Percentiles rank a stretch among this genome's conserved stretches.
Evolutionary conservation across 106 monocot species (phyloP).

Genomic region (Dioscorea dumetorum): DNA sequence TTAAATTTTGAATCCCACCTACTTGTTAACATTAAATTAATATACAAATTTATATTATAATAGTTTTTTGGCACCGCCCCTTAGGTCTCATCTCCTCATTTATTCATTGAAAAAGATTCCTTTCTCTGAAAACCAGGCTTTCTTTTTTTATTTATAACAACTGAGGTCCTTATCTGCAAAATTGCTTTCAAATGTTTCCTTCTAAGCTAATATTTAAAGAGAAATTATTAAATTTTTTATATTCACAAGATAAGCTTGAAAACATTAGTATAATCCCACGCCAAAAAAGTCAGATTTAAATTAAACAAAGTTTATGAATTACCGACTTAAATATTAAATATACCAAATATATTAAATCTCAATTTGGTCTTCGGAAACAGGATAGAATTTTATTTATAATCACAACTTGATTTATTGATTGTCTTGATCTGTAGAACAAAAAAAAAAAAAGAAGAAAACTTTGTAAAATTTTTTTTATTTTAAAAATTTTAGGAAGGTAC

Average conservation of each 20-base stretch:
- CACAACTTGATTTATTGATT: not conserved
- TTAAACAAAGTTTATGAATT: not conserved
- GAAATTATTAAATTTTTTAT: not conserved
- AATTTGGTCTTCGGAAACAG: not conserved
- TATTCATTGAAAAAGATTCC: not conserved
- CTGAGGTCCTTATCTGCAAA: constrained; percentile 1
- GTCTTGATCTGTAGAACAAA: not conserved
- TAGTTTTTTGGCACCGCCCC: not conserved
- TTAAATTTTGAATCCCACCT: not conserved
- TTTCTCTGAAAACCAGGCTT: not conserved
- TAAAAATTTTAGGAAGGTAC: not conserved
- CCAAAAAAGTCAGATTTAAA: not conserved
- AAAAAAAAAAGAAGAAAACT: too few species aligned
- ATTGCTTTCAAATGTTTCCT: not conserved
- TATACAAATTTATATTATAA: not conserved
- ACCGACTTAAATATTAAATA: not conserved
- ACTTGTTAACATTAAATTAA: not conserved
- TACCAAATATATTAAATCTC: not conserved
- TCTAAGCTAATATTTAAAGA: not conserved
- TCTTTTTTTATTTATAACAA: not conserved
- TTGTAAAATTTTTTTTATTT: too few species aligned
- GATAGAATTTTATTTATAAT: not conserved
- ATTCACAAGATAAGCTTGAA: not conserved
- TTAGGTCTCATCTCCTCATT: not conserved
- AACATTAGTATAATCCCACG: constrained; percentile 8